phyloP scores from a whole-genome alignment of 192 early-diverging fungal genomes.

The Backusella parvicylindrica region DNA sequence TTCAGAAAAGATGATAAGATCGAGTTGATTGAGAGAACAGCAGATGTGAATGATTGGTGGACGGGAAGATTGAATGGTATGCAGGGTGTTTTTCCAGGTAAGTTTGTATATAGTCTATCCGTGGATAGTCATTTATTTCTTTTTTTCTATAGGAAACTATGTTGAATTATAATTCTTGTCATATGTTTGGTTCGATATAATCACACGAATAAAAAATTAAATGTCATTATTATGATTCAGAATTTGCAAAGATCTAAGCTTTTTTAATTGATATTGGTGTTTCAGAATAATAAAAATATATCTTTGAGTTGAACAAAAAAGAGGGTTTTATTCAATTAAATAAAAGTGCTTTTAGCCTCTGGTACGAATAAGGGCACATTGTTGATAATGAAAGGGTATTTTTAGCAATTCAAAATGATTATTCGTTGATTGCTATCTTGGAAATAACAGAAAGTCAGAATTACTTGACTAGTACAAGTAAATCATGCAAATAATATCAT shows the following conservation, averaged over 20 bases:
- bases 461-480: too few species aligned
- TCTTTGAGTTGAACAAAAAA: neutral
- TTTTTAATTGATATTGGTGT: neutral
- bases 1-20: slow-evolving; percentile 72
- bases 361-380: neutral
- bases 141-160: slow-evolving; percentile 12
- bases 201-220: neutral
- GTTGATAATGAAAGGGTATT: neutral
- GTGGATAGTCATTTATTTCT: neutral
- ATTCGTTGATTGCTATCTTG: neutral
- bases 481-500: too few species aligned
- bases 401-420: neutral
- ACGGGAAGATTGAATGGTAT: slow-evolving; percentile 63
- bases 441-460: too few species aligned
- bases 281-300: neutral
- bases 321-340: neutral
- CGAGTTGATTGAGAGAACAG: slow-evolving; percentile 60
- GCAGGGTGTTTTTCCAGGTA: slow-evolving; percentile 74
- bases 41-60: slow-evolving; percentile 76
- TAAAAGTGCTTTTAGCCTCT: neutral
- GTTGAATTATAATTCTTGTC: slow-evolving; percentile 1
- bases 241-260: neutral
- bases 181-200: neutral
- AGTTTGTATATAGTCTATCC: neutral
- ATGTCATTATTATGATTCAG: neutral